Base-by-base conservation (phyloP, 2,329 filamentous ascomycete species). In the Cordyceps cicadae region DNA sequence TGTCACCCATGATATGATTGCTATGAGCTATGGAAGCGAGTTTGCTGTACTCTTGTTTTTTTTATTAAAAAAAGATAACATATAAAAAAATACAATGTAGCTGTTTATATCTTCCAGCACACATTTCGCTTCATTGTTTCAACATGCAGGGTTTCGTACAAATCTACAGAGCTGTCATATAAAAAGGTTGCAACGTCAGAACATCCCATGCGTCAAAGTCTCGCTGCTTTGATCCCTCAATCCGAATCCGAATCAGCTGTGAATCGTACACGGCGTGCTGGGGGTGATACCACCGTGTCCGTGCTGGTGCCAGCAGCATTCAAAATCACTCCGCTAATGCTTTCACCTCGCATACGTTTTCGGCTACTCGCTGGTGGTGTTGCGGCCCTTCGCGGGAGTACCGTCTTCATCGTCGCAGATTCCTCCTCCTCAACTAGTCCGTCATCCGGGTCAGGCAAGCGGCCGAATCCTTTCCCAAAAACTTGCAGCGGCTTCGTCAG, bases 381-480 rank as follows among this genome's bases (percentile, higher is more conserved):
- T n/a, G 43, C 58, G n/a, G 51, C 51, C 41, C 51, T 29, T 9
- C 17, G 32, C 9, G 58, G 51, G 24, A 54, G 15, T 8, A 34
- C 32, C 14, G 15, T 11, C 11, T 21, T 15, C 15, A 17, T 15
- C 32, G 32, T 24, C 37, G n/a, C 6, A 1, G 63, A 57, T 1
- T 71, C 70, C 6, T 66, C 64, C 51, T 71, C 64, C 51, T 71
- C 61, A 32, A 79, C 64, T 43, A 81, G 66, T 14, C 74, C 80
- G 24, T 81, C 78, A 49, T 82, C 78, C 0, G 79, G 76, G 49
- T 80, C 70, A 15, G 72, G 59, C 5, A 63, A 61, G 26, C 63
- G 67, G 7, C 79, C 79, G 60, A 81, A 80, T 3, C 76, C 79
- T 62, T 76, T 71, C 0, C 80, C 77, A 60, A 86, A 85, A 3